phyloP scores from a whole-genome alignment of 2,329 filamentous ascomycete species.

The Elsinoe fawcettii region DNA sequence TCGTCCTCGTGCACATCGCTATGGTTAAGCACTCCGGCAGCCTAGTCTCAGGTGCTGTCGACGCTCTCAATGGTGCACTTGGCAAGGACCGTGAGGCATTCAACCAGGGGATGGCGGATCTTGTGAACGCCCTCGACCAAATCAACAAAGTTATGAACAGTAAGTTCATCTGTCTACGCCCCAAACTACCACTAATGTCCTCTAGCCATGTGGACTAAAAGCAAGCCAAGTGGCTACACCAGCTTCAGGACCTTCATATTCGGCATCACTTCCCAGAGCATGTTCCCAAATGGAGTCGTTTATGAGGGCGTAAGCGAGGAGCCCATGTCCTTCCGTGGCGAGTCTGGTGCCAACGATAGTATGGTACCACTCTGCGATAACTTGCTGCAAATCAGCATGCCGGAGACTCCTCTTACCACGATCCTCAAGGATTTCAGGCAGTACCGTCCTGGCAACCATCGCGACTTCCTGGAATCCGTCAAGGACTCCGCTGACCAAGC shows the following conservation, averaged over 20 bases:
- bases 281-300: constrained; percentile 87
- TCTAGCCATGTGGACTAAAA: constrained; percentile 74
- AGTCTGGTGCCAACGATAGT: constrained; percentile 88
- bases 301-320: constrained; percentile 72
- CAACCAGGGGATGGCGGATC: constrained; percentile 45
- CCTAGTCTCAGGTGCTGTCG: constrained; percentile 65
- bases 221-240: constrained; percentile 74
- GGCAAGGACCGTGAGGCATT: constrained; percentile 17
- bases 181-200: not conserved
- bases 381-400: constrained; percentile 79
- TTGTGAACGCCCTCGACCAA: constrained; percentile 56
- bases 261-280: constrained; percentile 83
- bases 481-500: constrained; percentile 43
- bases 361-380: constrained; percentile 87
- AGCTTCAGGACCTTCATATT: constrained; percentile 96
- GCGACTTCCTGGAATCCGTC: constrained; percentile 72
- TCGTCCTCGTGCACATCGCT: constrained; percentile 91
- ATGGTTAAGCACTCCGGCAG: constrained; percentile 85
- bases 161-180: constrained; percentile 28
- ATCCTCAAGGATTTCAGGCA: constrained; percentile 83
- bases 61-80: constrained; percentile 33
- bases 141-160: constrained; percentile 76
- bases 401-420: constrained; percentile 75
- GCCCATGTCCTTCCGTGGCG: constrained; percentile 76
- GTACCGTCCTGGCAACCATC: constrained; percentile 83